Evolutionary conservation across 345 rosid species (phyloP), one percentile per base, ranked within the genome.

Genomic region (Gossypium turneri): DNA sequence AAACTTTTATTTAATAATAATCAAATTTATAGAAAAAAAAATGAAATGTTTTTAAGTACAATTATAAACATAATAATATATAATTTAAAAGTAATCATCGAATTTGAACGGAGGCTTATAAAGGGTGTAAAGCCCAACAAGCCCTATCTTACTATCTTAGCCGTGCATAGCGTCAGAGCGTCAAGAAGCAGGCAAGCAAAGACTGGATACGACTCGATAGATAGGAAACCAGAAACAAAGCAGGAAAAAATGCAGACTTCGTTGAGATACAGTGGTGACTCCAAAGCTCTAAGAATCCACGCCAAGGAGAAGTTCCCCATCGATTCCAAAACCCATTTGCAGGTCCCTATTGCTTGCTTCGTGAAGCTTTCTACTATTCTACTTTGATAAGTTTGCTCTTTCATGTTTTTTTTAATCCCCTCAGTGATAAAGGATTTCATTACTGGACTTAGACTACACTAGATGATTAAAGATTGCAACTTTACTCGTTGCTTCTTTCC

Each of bases 261-360:
- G 64, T 81, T 94, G 75, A 88, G 98, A 69, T 91, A 83, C 77
- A 75, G 84, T 34, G 79, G 83, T 38, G 91, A 84, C 67, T 86
- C 92, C 51, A 95, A 74, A 82, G 79, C 90, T 75, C 75, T 92
- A 72, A 88, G 83, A 78, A 87, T 95, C 81, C 97, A 95, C 78
- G 98, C 94, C 63, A 95, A 94, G 84, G 86, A 95, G 88, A 91
- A 86, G 81, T 63, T 95, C 52, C 74, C 78, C 12, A 80, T 91
- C 65, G 89, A 85, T 79, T 85, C 93, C 17, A 82, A 76, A 17
- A 92, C 96, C 73, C 88, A 75, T 80, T 76, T 94, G 79, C 94
- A 92, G 97, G 99, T 89, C 38, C n/a, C 9, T 12, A 38, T 72
- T 67, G 9, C 63, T 27, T 24, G 13, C 16, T 56, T 70, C 56